phyloP scores from a whole-genome alignment of 2,329 filamentous ascomycete species.

The Pseudogymnoascus sp. region DNA sequence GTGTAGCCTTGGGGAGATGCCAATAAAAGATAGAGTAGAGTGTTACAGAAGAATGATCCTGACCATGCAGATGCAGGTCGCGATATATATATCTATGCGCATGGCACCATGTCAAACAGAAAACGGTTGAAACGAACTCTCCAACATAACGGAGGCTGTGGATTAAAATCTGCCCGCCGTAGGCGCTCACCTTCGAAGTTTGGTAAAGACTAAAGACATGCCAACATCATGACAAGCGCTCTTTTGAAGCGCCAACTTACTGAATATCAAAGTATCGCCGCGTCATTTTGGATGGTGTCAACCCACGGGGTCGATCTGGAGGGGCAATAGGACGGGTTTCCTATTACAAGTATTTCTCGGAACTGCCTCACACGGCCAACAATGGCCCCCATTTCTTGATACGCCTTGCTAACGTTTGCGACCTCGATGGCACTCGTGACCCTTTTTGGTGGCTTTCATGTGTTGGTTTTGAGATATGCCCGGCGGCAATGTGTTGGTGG shows the following conservation, averaged over 20 bases:
- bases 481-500: constrained; percentile 1
- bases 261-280: constrained; percentile 1
- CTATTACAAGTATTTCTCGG: neutral
- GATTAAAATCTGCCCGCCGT: neutral
- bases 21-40: neutral
- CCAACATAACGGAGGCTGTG: neutral
- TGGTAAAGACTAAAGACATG: neutral
- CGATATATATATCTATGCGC: neutral
- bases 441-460: neutral
- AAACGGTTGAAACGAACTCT: neutral
- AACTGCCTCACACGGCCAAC: constrained; percentile 6
- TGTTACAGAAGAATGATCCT: constrained; percentile 7
- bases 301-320: neutral
- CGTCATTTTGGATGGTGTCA: neutral
- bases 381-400: neutral
- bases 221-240: neutral
- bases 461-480: neutral
- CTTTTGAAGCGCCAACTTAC: constrained; percentile 3
- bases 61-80: neutral
- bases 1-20: neutral
- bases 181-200: neutral
- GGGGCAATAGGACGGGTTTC: neutral
- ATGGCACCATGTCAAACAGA: neutral
- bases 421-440: neutral
- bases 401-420: neutral